Percentiles rank a stretch among this genome's conserved stretches.
Evolutionary conservation across 106 monocot species (phyloP).

Genomic region (Allium sativum): DNA sequence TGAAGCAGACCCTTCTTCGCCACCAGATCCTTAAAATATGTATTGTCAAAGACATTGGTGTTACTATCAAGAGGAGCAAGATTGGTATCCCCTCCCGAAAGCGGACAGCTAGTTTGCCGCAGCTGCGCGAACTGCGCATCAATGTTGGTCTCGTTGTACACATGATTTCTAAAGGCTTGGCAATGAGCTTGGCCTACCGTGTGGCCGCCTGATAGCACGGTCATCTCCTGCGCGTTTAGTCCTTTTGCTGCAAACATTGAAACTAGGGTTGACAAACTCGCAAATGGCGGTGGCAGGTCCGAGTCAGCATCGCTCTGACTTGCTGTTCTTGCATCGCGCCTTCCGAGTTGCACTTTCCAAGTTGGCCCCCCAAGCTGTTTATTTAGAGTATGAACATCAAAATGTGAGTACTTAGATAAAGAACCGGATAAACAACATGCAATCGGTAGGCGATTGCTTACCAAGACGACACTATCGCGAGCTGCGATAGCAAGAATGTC

Average conservation of each 20-base stretch:
- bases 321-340: constrained; percentile 23
- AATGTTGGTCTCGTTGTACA: constrained; percentile 21
- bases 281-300: constrained; percentile 12
- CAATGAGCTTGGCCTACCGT: constrained; percentile 29
- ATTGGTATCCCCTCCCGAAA: constrained; percentile 14
- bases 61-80: constrained; percentile 16
- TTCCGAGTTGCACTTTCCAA: constrained; percentile 25
- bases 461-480: constrained; percentile 21
- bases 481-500: constrained; percentile 51
- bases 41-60: constrained; percentile 5
- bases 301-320: constrained; percentile 15
- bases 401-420: no score
- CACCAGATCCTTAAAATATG: constrained; percentile 21
- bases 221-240: constrained; percentile 20
- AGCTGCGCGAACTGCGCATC: constrained; percentile 6
- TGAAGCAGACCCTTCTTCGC: constrained; percentile 2
- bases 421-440: no score
- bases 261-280: constrained; percentile 17
- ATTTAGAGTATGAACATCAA: background rate
- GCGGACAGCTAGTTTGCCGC: constrained; percentile 8
- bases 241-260: constrained; percentile 10
- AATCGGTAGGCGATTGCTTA: background rate
- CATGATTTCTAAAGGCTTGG: constrained; percentile 9
- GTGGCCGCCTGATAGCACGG: constrained; percentile 34
- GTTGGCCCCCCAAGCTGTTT: constrained; percentile 24